phyloP scores from a whole-genome alignment of 148 eudicot species.

The Rhododendron vialii region DNA sequence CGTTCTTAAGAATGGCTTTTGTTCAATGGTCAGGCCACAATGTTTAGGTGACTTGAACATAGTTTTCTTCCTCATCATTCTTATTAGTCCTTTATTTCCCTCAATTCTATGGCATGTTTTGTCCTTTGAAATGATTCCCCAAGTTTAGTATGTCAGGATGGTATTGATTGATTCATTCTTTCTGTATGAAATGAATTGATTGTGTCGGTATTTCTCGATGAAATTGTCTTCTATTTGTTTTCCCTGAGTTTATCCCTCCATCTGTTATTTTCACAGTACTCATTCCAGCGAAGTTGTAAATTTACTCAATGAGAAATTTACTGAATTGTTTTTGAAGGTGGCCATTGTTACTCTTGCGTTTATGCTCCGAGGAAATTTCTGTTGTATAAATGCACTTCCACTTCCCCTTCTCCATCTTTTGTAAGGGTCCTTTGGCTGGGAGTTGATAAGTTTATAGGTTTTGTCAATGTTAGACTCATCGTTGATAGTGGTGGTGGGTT shows the following conservation, averaged over 20 bases:
- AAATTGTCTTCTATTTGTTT: background rate
- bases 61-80: background rate
- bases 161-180: background rate
- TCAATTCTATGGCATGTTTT: background rate
- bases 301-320: background rate
- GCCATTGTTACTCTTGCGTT: background rate
- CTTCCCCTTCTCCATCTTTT: background rate
- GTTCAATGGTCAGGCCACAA: background rate
- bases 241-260: background rate
- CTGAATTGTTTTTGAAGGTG: background rate
- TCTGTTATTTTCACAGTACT: background rate
- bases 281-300: background rate
- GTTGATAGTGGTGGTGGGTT: background rate
- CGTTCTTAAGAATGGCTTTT: background rate
- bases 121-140: background rate
- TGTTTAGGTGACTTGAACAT: background rate
- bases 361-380: background rate
- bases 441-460: background rate
- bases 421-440: background rate
- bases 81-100: background rate
- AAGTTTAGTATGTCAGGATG: background rate
- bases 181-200: conserved; percentile 7
- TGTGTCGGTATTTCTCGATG: background rate
- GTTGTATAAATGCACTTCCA: background rate
- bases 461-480: background rate